Base-by-base conservation (phyloP, 139 green algal species). In the Gonium pectorale region DNA sequence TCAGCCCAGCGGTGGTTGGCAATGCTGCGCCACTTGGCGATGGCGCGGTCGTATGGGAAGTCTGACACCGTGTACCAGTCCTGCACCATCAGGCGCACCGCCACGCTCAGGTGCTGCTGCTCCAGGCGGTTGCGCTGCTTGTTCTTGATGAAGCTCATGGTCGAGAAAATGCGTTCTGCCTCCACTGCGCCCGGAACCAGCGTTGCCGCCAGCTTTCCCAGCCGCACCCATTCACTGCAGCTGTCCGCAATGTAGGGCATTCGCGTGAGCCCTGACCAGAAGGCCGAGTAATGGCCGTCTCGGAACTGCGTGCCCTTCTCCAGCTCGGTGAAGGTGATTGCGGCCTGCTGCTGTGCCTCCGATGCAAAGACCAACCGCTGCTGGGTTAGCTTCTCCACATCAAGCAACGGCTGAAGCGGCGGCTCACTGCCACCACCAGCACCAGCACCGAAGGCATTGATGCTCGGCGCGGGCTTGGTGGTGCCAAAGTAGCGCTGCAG, bases 131-230 rank as follows among this genome's bases (percentile, higher is more conserved):
- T 60, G 43, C 44, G 68, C 68, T 62, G 68, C 29, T 62, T 60
- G 44, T 78, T 62, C 68, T 78, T 78, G 15, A 74, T 74, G 40
- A 38, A 74, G 40, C 40, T 74, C 67, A 74, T 74, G 26, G 67
- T 74, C 38, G 21, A 40, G 67, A 74, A 74, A 9, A 6, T 15
- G 40, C 40, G 64, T 37, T 71, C 64, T 17, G 37, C 64, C 64
- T 71, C 62, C 37, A 71, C 64, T 15, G 64, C 46, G 17, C 64
- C 64, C 0, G 64, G 64, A 31, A 75, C 67, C 5, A 75, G 26
- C 21, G 27, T 38, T 4, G 41, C 27, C 0, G 67, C 67, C 67
- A 75, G 26, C 40, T 54, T 37, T 29, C 40, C 41, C 27, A 54
- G 67, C 13, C 35, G 41, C 26, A 40, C 26, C 5, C 38, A 59